phyloP scores from a whole-genome alignment of 2,329 filamentous ascomycete species.

The Hortaea werneckii region DNA sequence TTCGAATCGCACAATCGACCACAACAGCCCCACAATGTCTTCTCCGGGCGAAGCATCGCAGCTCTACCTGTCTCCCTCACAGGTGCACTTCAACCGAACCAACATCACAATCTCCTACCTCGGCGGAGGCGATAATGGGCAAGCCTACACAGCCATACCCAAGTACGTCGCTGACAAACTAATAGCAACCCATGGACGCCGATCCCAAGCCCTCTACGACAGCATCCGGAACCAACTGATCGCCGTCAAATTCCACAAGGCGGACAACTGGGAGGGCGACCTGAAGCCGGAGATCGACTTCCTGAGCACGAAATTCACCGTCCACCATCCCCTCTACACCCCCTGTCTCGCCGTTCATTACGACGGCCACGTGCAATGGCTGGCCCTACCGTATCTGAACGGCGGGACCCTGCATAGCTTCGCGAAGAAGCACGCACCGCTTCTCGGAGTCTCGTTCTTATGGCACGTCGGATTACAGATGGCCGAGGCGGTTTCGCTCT shows the following conservation, averaged over 20 bases:
- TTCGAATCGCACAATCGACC: no score
- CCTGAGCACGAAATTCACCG: not conserved
- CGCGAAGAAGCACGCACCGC: not conserved
- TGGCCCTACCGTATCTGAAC: not conserved
- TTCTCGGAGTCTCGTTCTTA: not conserved
- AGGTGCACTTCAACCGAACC: not conserved
- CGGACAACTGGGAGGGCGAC: not conserved
- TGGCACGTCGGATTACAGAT: not conserved
- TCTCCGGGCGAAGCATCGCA: not conserved
- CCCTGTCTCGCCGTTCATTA: not conserved
- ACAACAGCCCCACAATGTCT: not conserved
- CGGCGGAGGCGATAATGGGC: conserved; percentile 1
- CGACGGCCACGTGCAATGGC: not conserved
- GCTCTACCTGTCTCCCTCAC: not conserved
- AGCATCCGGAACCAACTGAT: not conserved
- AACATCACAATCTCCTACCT: not conserved
- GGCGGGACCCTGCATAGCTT: not conserved
- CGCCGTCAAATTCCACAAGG: not conserved
- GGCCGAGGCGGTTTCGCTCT: not conserved
- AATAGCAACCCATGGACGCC: not conserved
- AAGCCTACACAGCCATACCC: not conserved
- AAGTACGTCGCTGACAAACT: not conserved
- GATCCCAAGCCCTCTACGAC: not conserved
- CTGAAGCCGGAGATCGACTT: not conserved
- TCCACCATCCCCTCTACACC: not conserved